Percentiles rank a stretch among this genome's conserved stretches.
Evolutionary conservation across 164 flowering plant species (phyloP).

Genomic region (Taxillus chinensis): DNA sequence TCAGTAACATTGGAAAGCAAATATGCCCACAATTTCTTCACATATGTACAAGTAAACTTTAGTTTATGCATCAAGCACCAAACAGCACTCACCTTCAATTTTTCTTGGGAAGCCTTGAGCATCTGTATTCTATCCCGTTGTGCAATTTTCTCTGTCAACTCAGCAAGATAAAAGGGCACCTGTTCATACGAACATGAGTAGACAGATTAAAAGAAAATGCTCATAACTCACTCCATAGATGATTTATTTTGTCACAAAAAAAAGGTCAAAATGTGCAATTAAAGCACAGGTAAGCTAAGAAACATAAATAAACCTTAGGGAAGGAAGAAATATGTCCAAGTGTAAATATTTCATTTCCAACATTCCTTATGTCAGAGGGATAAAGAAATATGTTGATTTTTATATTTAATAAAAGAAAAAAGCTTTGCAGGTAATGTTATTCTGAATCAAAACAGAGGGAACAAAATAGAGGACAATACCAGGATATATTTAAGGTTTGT

Average conservation of each 20-base stretch:
- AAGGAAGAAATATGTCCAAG: too few species aligned
- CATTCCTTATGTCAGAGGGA: too few species aligned
- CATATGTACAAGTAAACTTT: too few species aligned
- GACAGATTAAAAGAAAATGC: neutral
- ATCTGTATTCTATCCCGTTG: slow-evolving; percentile 53
- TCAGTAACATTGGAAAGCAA: neutral
- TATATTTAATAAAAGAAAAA: neutral
- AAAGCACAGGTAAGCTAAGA: too few species aligned
- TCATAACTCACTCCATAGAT: too few species aligned
- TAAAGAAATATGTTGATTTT: too few species aligned
- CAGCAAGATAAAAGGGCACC: slow-evolving; percentile 92
- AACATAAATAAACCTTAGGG: too few species aligned
- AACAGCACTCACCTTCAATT: slow-evolving; percentile 56
- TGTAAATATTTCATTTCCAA: too few species aligned
- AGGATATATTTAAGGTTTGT: slow-evolving; percentile 73
- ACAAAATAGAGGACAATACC: slow-evolving; percentile 27
- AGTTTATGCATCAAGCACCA: neutral
- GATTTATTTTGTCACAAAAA: too few species aligned
- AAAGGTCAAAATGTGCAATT: too few species aligned
- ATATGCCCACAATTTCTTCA: neutral
- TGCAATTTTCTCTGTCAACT: slow-evolving; percentile 68
- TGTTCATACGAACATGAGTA: slow-evolving; percentile 16
- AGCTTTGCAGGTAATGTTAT: neutral
- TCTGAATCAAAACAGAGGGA: neutral
- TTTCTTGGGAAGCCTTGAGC: slow-evolving; percentile 57